Evolutionary conservation across 345 rosid genomes (phyloP), one percentile per base, ranked within the genome.

Genomic region (Heritiera fomes): DNA sequence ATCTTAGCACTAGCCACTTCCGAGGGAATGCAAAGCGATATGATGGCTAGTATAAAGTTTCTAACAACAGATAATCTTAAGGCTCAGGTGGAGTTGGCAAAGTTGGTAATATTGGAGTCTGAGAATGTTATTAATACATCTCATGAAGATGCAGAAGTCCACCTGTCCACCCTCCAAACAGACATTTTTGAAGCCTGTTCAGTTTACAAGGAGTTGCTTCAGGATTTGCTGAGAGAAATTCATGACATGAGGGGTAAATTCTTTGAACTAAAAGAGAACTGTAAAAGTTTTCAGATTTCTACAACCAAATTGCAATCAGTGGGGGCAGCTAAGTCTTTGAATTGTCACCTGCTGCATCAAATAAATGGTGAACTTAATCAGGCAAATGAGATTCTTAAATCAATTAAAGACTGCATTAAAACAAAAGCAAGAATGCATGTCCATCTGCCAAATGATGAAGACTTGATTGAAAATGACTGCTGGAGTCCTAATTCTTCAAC

Each of bases 401-500:
- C 80, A 41, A 79, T 85, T 71, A 75, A 76, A 79, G 84, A 78
- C 80, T 77, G 74, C 78, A 67, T 89, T 73, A 79, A 78, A 74
- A 75, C 55, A 73, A 86, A 84, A 78, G 76, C 64, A 64, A 73
- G 70, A 55, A 62, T 73, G 75, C 68, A 70, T 71, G 68, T 78
- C 40, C 69, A 62, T 76, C 77, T 64, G 20, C 74, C 83, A 40
- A 82, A 34, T 68, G 89, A 86, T 74, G 91, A 81, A 77, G 75
- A 79, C 79, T 62, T 62, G 63, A 83, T 79, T 32, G 90, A 90
- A 72, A 83, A 74, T 78, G 86, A 88, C 80, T 83, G 79, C 52
- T 85, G 78, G 86, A 88, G 86, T 86, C 78, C 85, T 79, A 86
- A 84, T 82, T 81, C 79, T 86, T 91, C 87, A 62, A 81, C 85